A percentile compares a stretch with the other conserved stretches of the same genome.
These are phyloP conservation scores for Coccomyxa sp. DNA, from an alignment of 139 green algal species.

Conservation along the genomic window DNA sequence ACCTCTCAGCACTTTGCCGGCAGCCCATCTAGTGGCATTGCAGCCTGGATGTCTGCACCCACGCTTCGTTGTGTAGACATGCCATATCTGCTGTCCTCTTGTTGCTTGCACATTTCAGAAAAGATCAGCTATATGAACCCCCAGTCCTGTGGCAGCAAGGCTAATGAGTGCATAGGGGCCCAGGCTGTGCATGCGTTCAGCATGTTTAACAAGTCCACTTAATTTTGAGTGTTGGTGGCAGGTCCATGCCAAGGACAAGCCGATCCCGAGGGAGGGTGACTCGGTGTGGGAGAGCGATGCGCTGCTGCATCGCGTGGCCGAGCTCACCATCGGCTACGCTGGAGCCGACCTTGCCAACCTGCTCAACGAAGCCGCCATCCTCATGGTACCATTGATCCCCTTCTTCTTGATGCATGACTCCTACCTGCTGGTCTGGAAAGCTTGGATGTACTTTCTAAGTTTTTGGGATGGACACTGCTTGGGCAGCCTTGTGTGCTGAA, in stretches of 20 bases:
- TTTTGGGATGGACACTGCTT: too few species aligned
- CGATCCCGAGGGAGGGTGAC: conserved; percentile 26
- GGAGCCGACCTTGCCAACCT: conserved; percentile 74
- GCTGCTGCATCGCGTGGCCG: conserved; percentile 40
- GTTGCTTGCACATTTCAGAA: too few species aligned
- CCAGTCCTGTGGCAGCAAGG: neutral
- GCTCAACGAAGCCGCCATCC: conserved; percentile 72
- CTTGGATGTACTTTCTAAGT: neutral
- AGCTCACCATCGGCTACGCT: conserved; percentile 52
- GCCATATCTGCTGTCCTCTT: too few species aligned
- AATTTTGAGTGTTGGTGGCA: conserved; percentile 11
- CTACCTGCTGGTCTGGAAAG: neutral
- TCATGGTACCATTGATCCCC: conserved; percentile 30
- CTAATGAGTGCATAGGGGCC: neutral
- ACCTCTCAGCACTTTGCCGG: too few species aligned
- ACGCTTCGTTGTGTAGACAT: too few species aligned
- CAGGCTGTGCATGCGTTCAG: too few species aligned
- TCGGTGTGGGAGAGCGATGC: conserved; percentile 31
- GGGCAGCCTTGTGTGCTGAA: too few species aligned
- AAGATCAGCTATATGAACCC: too few species aligned
- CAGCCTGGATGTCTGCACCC: too few species aligned
- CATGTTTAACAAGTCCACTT: too few species aligned
- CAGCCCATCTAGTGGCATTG: too few species aligned
- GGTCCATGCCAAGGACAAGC: conserved; percentile 61
- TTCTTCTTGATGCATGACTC: neutral